phyloP scores from a whole-genome alignment of 2,329 filamentous ascomycete genomes.

The Ascochyta fabae region DNA sequence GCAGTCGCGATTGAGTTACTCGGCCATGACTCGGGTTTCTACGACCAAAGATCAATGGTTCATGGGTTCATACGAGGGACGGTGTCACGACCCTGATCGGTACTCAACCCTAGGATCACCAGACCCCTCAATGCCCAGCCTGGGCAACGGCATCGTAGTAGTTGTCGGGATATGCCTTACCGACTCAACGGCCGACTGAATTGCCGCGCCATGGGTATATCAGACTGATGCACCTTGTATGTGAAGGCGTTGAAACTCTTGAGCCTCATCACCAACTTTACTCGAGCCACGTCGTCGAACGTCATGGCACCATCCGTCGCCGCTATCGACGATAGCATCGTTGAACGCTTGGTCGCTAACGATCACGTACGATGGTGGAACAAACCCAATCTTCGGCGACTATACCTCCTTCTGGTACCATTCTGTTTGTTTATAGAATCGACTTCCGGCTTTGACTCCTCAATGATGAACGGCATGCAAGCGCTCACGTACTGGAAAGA shows the following conservation, averaged over 20 bases:
- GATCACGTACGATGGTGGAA: constrained; percentile 61
- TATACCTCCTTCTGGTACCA: constrained; percentile 66
- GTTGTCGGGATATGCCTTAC: constrained; percentile 4
- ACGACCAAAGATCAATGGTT: not conserved
- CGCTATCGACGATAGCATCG: constrained; percentile 29
- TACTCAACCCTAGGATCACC: not conserved
- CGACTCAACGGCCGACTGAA: constrained; percentile 6
- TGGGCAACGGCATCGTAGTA: constrained; percentile 17
- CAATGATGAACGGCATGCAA: constrained; percentile 52
- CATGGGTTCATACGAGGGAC: not conserved
- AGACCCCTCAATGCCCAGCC: constrained; percentile 35
- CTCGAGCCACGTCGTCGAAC: not conserved
- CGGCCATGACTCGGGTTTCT: not conserved
- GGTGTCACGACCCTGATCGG: not conserved
- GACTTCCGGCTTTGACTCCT: constrained; percentile 65
- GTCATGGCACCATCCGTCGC: constrained; percentile 35
- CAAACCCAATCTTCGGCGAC: constrained; percentile 63
- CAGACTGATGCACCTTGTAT: not conserved
- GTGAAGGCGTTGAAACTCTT: not conserved
- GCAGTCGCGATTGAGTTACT: not conserved
- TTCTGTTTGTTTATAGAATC: constrained; percentile 69
- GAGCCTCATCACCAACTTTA: not conserved
- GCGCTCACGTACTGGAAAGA: constrained; percentile 50
- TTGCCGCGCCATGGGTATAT: constrained; percentile 4
- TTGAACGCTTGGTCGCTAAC: constrained; percentile 42